Base-by-base conservation (phyloP, 2,329 filamentous ascomycete species). In the Amauroascus niger region DNA sequence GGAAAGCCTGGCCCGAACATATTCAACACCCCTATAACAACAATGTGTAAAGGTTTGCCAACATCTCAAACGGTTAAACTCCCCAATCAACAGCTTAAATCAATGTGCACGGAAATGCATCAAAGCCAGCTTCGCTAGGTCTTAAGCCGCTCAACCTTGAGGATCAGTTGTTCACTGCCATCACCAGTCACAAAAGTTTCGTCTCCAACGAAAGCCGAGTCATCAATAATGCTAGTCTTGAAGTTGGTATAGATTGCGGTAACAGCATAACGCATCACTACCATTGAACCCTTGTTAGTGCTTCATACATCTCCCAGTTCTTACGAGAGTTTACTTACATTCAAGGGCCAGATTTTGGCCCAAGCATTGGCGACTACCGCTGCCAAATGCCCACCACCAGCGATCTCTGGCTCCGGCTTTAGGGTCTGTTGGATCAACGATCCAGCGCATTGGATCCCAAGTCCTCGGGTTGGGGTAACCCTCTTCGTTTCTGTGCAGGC, bases 321-420 rank as follows among this genome's bases (percentile, higher is more conserved):
- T 7, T 13, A 18, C 20, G 28, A 20, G 5, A 22, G 16, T 26
- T n/a, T 14, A 30, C 50, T 52, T 46, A 52, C 50, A 13, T 30
- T 52, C 50, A 7, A 45, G 3, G 28, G 50, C 50, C 32, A 52
- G 18, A n/a, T 52, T 52, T 16, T 52, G 50, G 8, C 50, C 50
- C 16, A 52, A 14, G 20, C 50, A 52, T 30, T 52, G 50, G n/a
- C 50, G 50, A n/a, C 50, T 52, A 18, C 50, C 50, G 41, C 50
- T 52, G 41, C 50, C 50, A 39, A 52, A 52, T 28, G 50, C 50
- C 50, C 50, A 52, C 40, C 40, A 52, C 50, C 50, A 52, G 3
- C 50, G 50, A 7, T 52, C 50, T 32, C 50, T 46, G 4, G 30
- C 50, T 11, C 50, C 50, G 30, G 50, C 50, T 22, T 32, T 45